Evolutionary conservation across 257 asterid species (phyloP).

Genomic region (Nicotiana obtusifolia): DNA sequence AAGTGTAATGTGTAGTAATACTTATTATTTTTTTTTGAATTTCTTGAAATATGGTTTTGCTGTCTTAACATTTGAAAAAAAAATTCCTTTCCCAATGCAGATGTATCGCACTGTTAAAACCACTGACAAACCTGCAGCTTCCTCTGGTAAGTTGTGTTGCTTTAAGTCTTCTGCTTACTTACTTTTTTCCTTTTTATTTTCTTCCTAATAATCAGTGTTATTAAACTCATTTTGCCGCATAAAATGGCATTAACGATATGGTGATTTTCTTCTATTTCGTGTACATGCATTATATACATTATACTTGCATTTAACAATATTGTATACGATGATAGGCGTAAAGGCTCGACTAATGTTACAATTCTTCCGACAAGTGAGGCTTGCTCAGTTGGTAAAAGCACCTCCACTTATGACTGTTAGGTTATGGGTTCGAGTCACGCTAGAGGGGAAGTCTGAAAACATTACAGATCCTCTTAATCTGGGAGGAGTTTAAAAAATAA

Average conservation of each 20-base stretch:
- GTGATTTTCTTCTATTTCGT: background rate
- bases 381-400: no score
- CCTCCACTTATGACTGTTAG: no score
- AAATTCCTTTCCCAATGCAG: slow-evolving; percentile 46
- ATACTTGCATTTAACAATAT: background rate
- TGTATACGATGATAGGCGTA: background rate
- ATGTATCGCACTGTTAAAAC: slow-evolving; percentile 96
- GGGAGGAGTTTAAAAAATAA: no score
- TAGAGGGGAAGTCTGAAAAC: no score
- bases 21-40: background rate
- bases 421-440: no score
- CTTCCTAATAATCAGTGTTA: background rate
- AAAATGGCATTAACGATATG: background rate
- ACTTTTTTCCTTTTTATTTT: background rate
- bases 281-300: background rate
- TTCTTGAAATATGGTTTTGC: background rate
- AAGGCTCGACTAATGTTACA: no score
- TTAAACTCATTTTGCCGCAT: background rate
- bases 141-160: slow-evolving; percentile 67
- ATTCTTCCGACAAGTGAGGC: no score
- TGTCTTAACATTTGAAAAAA: slow-evolving; percentile 5
- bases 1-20: background rate
- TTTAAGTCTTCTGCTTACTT: background rate
- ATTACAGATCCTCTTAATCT: no score
- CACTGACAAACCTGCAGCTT: slow-evolving; percentile 90